Conservation (phyloP, 208 protist species). For the Leishmania major region DNA sequence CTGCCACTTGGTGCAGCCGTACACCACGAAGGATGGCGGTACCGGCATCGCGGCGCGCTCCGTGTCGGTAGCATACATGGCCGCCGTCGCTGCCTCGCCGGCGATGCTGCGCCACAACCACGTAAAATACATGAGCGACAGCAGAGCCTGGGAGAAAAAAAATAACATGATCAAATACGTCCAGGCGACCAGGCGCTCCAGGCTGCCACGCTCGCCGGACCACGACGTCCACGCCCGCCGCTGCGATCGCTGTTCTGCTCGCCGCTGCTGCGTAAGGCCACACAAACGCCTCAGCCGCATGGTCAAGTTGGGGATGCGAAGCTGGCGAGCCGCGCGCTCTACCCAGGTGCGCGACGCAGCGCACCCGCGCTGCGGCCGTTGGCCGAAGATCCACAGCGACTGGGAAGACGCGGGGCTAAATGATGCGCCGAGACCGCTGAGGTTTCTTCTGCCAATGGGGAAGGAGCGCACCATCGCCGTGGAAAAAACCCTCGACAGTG, state of each 20-base stretch:
- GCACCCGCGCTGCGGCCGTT: background rate
- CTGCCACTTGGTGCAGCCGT: constrained; percentile 14
- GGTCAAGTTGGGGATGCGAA: constrained; percentile 9
- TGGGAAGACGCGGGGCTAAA: background rate
- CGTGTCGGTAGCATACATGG: constrained; percentile 24
- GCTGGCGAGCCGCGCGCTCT: background rate
- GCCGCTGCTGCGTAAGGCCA: background rate
- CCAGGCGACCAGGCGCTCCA: background rate
- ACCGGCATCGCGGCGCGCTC: background rate
- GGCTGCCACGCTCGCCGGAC: background rate
- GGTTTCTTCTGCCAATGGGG: background rate
- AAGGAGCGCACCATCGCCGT: background rate
- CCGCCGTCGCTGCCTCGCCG: constrained; percentile 3
- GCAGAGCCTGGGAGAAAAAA: constrained; percentile 5
- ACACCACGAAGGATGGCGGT: background rate
- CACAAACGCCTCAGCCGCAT: constrained; percentile 14
- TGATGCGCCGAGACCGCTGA: background rate
- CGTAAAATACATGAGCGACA: constrained; percentile 20
- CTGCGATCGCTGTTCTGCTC: background rate
- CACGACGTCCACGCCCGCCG: background rate
- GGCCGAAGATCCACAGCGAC: background rate
- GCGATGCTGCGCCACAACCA: constrained; percentile 24
- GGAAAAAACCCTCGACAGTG: background rate
- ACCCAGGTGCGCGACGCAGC: background rate
- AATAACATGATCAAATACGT: constrained; percentile 17